Conservation (phyloP, 331 rosid species). For the Saraca asoca region DNA sequence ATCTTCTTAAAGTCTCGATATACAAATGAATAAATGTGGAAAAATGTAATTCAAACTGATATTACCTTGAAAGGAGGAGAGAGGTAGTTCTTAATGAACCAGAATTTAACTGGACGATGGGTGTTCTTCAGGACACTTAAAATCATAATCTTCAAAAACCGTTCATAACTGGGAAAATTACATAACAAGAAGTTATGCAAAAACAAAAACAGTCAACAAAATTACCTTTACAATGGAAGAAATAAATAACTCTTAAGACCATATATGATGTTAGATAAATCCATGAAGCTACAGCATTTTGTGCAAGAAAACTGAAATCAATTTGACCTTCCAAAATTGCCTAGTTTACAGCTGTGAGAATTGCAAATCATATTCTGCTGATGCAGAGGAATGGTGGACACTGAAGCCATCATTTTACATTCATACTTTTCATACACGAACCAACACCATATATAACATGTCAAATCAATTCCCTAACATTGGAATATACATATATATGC, state of each 20-base stretch:
- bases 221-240: slow-evolving; percentile 10
- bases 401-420: no score
- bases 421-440: no score
- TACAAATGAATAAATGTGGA: slow-evolving; percentile 10
- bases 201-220: slow-evolving; percentile 19
- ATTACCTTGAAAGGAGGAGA: slow-evolving; percentile 97
- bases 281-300: neutral
- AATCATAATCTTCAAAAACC: slow-evolving; percentile 95
- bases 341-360: neutral
- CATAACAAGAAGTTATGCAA: slow-evolving; percentile 22
- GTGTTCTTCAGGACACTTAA: slow-evolving; percentile 92
- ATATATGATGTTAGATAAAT: neutral
- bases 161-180: slow-evolving; percentile 77
- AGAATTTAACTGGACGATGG: slow-evolving; percentile 90
- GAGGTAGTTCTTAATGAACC: slow-evolving; percentile 98
- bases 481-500: neutral
- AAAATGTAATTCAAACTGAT: slow-evolving; percentile 6
- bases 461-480: neutral
- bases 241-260: slow-evolving; percentile 21
- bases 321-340: neutral
- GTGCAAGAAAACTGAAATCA: slow-evolving; percentile 12
- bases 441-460: no score
- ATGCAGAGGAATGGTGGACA: no score
- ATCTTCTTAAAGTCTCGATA: slow-evolving; percentile 13
- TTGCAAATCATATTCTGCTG: neutral